phyloP scores from a whole-genome alignment of 2,329 filamentous ascomycete species.

The Stromatinia cepivora region DNA sequence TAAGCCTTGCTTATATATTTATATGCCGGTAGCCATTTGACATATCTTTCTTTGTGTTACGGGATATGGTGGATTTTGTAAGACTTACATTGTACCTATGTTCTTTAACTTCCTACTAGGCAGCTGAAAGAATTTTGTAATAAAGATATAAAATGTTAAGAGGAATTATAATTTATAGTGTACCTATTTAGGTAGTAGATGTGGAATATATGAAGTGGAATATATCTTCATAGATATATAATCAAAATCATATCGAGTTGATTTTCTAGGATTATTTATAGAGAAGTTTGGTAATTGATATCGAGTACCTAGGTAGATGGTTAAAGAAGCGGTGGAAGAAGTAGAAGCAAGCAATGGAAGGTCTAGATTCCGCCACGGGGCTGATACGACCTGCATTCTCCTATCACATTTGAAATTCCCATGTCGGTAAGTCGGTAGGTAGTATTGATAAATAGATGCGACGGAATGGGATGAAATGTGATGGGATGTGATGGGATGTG shows the following conservation, averaged over 20 bases:
- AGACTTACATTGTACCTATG: no score
- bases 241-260: not conserved
- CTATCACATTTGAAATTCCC: constrained; percentile 3
- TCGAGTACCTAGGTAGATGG: no score
- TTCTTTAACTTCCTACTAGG: no score
- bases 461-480: not conserved
- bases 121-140: no score
- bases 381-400: not conserved
- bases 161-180: no score
- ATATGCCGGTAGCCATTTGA: constrained; percentile 10
- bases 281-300: not conserved
- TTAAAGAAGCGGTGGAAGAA: constrained; percentile 1
- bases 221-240: no score
- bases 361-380: constrained; percentile 9
- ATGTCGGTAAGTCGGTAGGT: not conserved
- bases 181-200: no score
- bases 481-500: not conserved
- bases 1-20: not conserved
- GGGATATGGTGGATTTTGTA: no score
- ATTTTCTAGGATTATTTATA: not conserved
- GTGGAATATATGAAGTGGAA: no score
- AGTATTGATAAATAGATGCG: not conserved
- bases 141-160: no score
- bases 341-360: not conserved
- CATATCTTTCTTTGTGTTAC: constrained; percentile 1